Evolutionary conservation across 1,139 yeast species (phyloP), one percentile per base, ranked within the genome.

Genomic region (Kluyveromyces sp.): DNA sequence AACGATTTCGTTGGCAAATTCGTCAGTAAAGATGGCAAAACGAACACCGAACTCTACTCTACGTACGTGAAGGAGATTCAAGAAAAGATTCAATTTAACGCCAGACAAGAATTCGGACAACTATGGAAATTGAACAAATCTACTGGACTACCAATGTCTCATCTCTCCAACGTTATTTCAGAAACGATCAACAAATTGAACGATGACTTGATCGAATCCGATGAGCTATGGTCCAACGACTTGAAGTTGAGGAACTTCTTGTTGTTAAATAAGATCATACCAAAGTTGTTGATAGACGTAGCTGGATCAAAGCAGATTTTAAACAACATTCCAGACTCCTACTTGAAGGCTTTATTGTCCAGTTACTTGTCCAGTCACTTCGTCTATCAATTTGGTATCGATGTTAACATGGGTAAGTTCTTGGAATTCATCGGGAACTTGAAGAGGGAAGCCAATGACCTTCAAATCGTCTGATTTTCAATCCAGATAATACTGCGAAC

Each of bases 311-410:
- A 81, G 22, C 68, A 70, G 46, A 79, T 92, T 39, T 69, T 89
- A 56, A 58, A 71, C 39, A 78, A 94, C 56, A 94, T 92, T 42
- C 98, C 98, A 15, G 87, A 76, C 49, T 76, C 94, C 47, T 92
- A 92, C 64, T 73, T 89, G 61, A 81, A 80, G 61, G 95, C 96
- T 11, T 77, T 92, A 53, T 85, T 92, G 63, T 96, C 96, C 43
- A 85, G 95, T 36, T 83, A 80, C 61, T 74, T 92, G 57, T 94
- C 96, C 13, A 86, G 96, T 36, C 75, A 84, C 46, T 92, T 85
- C 66, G 95, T 92, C 49, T 92, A 92, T 67, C 76, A 86, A 41
- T 75, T 82, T 61, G 96, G 97, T 44, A 76, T 83, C 52, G 87
- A 78, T 55, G 61, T 61, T 36, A 60, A 61, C 46, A 59, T 63